A percentile compares a stretch with the other conserved stretches of the same genome.
phyloP scores from a whole-genome alignment of 73 alveolate species.

The Uronychia setigera region DNA sequence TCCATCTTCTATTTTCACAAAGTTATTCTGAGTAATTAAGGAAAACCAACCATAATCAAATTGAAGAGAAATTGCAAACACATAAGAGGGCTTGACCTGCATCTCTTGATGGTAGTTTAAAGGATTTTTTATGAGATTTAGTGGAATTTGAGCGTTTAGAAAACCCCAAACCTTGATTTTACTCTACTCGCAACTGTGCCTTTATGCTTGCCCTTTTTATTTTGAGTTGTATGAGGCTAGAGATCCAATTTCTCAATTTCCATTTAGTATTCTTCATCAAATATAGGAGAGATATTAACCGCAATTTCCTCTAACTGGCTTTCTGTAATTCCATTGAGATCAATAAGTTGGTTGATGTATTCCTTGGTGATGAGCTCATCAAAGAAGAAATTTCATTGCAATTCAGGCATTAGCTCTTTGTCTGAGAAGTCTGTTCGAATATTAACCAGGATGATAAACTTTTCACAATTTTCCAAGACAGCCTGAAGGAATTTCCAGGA shows the following conservation, averaged over 20 bases:
- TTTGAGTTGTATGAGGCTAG: too few species aligned
- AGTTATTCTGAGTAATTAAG: constrained; percentile 23
- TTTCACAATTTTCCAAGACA: not conserved
- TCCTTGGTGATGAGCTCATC: not conserved
- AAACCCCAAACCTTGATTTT: not conserved
- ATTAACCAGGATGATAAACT: not conserved
- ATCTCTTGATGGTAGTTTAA: constrained; percentile 23
- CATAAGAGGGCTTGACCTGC: constrained; percentile 36
- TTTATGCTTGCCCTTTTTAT: too few species aligned
- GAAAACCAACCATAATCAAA: not conserved
- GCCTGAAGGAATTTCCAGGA: not conserved
- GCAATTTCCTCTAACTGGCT: not conserved
- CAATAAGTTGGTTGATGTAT: not conserved
- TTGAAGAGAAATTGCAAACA: constrained; percentile 21
- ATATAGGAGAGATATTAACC: not conserved
- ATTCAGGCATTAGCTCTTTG: not conserved
- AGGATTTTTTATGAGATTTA: not conserved
- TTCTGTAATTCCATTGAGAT: not conserved
- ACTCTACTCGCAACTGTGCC: too few species aligned
- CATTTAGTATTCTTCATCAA: not conserved
- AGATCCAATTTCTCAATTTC: not conserved
- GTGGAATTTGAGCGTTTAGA: not conserved
- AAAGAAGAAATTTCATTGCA: not conserved
- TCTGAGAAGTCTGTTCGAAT: not conserved
- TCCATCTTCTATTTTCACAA: constrained; percentile 23